phyloP scores from a whole-genome alignment of 2,329 filamentous ascomycete species.

The Alternaria arborescens region DNA sequence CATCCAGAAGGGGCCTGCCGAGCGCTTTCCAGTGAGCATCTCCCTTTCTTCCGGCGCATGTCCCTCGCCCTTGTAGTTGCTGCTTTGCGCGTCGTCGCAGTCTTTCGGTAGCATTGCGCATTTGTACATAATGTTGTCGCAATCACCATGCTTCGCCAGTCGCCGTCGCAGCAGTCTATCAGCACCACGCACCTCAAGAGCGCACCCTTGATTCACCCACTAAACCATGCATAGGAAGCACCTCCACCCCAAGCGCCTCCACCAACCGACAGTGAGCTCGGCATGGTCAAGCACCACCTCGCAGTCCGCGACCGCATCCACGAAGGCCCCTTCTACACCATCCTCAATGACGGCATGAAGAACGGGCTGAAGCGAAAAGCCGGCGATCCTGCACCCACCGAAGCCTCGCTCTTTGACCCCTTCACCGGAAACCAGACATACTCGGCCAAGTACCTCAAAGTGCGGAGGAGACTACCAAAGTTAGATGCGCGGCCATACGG shows the following conservation, averaged over 20 bases:
- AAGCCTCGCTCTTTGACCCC: slow-evolving; percentile 61
- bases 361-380: slow-evolving; percentile 51
- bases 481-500: slow-evolving; percentile 64
- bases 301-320: slow-evolving; percentile 64
- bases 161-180: not conserved
- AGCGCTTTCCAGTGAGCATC: slow-evolving; percentile 52
- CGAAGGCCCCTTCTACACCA: slow-evolving; percentile 67
- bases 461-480: slow-evolving; percentile 63
- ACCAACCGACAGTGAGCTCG: slow-evolving; percentile 56
- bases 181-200: not conserved
- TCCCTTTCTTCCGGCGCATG: slow-evolving; percentile 5
- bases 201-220: slow-evolving; percentile 18
- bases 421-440: slow-evolving; percentile 70
- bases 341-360: slow-evolving; percentile 60
- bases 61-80: not conserved
- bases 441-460: slow-evolving; percentile 65
- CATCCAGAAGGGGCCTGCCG: slow-evolving; percentile 51
- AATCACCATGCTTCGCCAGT: slow-evolving; percentile 11
- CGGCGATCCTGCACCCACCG: slow-evolving; percentile 50
- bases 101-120: slow-evolving; percentile 10
- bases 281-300: slow-evolving; percentile 60
- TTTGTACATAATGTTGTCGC: slow-evolving; percentile 17
- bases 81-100: slow-evolving; percentile 5
- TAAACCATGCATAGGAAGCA: slow-evolving; percentile 40
- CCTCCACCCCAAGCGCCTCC: slow-evolving; percentile 50